Evolutionary conservation across 31 red algal species (phyloP).

Genomic region (Bonnemaisonia californica): DNA sequence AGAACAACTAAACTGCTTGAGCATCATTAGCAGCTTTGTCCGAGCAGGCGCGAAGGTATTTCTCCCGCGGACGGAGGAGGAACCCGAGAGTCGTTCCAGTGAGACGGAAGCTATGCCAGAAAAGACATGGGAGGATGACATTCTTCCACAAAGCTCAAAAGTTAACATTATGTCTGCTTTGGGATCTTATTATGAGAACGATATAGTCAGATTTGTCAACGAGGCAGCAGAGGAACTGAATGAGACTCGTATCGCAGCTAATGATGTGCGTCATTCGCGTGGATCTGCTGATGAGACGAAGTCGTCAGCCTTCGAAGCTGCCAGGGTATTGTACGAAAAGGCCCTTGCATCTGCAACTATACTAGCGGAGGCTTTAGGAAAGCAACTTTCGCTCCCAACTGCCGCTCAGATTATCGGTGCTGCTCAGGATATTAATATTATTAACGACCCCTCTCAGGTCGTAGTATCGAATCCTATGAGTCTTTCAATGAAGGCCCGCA

Average conservation of each 20-base stretch:
- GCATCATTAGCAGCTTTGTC: slow-evolving; percentile 56
- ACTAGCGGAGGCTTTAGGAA: slow-evolving; percentile 55
- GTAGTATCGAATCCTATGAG: slow-evolving; percentile 60
- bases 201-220: slow-evolving; percentile 53
- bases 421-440: slow-evolving; percentile 19
- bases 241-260: slow-evolving; percentile 27
- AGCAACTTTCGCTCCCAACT: slow-evolving; percentile 3
- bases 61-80: slow-evolving; percentile 21
- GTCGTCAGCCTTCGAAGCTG: slow-evolving; percentile 38
- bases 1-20: slow-evolving; percentile 31
- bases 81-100: background rate
- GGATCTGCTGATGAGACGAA: slow-evolving; percentile 50
- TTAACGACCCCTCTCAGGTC: slow-evolving; percentile 35
- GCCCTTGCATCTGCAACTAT: slow-evolving; percentile 36
- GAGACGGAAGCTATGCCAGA: background rate
- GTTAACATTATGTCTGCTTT: slow-evolving; percentile 43
- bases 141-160: slow-evolving; percentile 38
- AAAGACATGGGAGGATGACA: slow-evolving; percentile 40
- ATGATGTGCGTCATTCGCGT: slow-evolving; percentile 46
- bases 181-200: slow-evolving; percentile 48
- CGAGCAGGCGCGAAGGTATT: slow-evolving; percentile 37
- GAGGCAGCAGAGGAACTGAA: slow-evolving; percentile 38
- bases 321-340: slow-evolving; percentile 62
- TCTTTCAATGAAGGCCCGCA: slow-evolving; percentile 20
- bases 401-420: background rate